Conservation (phyloP, 202 grass and related monocot genomes). For the Saccharum hybrid region DNA sequence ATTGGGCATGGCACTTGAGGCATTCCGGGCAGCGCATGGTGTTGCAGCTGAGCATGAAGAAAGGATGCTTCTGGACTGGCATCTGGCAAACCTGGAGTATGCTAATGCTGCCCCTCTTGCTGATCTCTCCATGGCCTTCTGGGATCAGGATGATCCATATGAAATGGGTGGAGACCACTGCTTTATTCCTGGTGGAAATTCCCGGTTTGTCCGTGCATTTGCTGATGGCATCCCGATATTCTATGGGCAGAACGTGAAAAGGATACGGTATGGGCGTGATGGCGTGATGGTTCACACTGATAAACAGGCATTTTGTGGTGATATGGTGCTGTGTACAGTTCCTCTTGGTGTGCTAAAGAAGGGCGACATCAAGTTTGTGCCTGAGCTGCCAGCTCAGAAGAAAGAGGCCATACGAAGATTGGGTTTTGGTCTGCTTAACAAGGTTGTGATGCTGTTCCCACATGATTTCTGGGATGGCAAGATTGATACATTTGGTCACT, state of each 20-base stretch:
- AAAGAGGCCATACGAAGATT: constrained; percentile 73
- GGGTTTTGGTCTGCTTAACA: constrained; percentile 95
- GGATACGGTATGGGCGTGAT: constrained; percentile 77
- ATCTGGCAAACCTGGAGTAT: constrained; percentile 97
- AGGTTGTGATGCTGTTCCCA: constrained; percentile 84
- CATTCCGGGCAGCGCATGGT: constrained; percentile 71
- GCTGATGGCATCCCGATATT: constrained; percentile 76
- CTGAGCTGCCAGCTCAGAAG: constrained; percentile 67
- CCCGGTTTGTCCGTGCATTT: constrained; percentile 69
- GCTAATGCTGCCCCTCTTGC: constrained; percentile 86
- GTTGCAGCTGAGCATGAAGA: constrained; percentile 71
- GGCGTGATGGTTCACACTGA: constrained; percentile 79
- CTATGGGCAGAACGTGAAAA: constrained; percentile 73
- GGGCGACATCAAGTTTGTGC: constrained; percentile 74
- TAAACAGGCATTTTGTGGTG: constrained; percentile 78
- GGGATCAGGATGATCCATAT: constrained; percentile 99
- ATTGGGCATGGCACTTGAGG: constrained; percentile 78
- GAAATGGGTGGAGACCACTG: constrained; percentile 99
- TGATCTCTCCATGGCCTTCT: constrained; percentile 91
- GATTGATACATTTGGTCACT: constrained; percentile 94
- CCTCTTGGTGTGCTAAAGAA: constrained; percentile 91
- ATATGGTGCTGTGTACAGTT: constrained; percentile 93
- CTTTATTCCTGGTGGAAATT: constrained; percentile 94
- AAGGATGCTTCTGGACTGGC: constrained; percentile 95
- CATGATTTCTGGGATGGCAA: constrained; percentile 85